These are phyloP conservation scores for Penicillium vulpinum DNA, from an alignment of 2,329 filamentous ascomycete species.

Conservation along the genomic window DNA sequence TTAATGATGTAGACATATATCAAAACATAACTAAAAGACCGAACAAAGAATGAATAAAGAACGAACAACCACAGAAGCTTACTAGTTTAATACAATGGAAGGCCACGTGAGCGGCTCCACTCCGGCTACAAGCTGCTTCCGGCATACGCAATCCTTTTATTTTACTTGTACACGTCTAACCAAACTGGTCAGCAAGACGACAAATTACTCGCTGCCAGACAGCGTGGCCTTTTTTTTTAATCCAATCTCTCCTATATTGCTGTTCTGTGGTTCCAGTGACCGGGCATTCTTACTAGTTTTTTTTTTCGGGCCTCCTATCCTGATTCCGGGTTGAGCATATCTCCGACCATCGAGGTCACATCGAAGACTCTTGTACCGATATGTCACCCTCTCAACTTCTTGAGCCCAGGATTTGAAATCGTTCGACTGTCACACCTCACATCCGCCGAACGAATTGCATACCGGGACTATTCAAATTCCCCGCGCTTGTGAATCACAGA, in stretches of 20 bases:
- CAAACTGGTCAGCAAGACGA: conserved; percentile 8
- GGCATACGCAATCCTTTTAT: conserved; percentile 21
- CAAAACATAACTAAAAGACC: neutral
- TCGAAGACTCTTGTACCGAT: conserved; percentile 13
- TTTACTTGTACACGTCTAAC: neutral
- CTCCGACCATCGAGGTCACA: conserved; percentile 18
- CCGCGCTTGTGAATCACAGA: conserved; percentile 10
- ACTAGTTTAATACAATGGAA: neutral
- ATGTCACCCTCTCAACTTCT: conserved; percentile 19
- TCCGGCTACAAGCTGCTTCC: conserved; percentile 11
- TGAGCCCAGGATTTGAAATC: conserved; percentile 10
- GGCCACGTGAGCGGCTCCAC: conserved; percentile 25
- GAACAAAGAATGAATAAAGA: neutral
- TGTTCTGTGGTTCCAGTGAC: neutral
- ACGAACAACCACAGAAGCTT: neutral
- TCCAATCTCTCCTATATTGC: neutral
- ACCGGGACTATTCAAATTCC: neutral
- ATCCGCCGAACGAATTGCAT: neutral
- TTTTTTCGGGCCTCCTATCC: conserved; percentile 17
- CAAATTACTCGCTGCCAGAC: conserved; percentile 6
- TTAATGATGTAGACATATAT: neutral
- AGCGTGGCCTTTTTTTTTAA: conserved; percentile 3
- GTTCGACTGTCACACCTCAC: conserved; percentile 5
- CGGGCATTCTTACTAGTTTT: neutral
- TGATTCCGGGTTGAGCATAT: conserved; percentile 15